phyloP scores from a whole-genome alignment of 495 filamentous ascomycete species.

The Penicillium maclennaniae region DNA sequence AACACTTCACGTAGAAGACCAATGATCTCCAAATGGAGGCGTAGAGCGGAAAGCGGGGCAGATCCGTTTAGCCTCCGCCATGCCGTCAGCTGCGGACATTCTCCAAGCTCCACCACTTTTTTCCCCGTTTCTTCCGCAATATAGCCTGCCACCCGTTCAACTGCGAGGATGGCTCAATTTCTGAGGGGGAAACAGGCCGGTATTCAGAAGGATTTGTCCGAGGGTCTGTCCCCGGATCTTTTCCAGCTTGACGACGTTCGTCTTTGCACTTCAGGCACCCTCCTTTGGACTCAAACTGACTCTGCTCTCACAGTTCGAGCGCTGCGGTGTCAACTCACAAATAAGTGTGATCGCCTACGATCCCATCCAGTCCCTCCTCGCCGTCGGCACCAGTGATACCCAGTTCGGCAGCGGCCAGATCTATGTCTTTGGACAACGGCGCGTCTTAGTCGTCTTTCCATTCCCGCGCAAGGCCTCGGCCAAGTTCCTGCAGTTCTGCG shows the following conservation, averaged over 20 bases:
- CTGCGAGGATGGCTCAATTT: conserved; percentile 68
- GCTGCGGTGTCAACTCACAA: conserved; percentile 86
- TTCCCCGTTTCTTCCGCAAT: conserved; percentile 12
- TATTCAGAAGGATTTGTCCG: conserved; percentile 84
- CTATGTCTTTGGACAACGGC: conserved; percentile 83
- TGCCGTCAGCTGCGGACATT: conserved; percentile 25
- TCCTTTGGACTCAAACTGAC: conserved; percentile 17
- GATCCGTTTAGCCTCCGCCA: conserved; percentile 31
- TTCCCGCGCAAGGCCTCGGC: conserved; percentile 65
- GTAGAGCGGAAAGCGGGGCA: conserved; percentile 26
- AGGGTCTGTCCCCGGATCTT: conserved; percentile 64
- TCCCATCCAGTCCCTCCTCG: conserved; percentile 87
- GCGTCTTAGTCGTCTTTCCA: conserved; percentile 65
- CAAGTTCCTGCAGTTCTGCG: conserved; percentile 68
- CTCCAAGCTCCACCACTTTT: conserved; percentile 16
- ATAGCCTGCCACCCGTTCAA: conserved; percentile 1
- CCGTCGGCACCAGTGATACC: conserved; percentile 84
- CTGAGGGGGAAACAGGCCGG: conserved; percentile 89
- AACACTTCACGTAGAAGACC: background rate
- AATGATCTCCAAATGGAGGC: background rate
- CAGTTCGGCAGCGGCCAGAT: conserved; percentile 76
- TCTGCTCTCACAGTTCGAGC: conserved; percentile 52
- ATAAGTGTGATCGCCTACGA: conserved; percentile 82
- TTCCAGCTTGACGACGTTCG: conserved; percentile 79
- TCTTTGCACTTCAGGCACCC: conserved; percentile 31